Evolutionary conservation across 148 eudicot species (phyloP).

Genomic region (Camellia sinensis): DNA sequence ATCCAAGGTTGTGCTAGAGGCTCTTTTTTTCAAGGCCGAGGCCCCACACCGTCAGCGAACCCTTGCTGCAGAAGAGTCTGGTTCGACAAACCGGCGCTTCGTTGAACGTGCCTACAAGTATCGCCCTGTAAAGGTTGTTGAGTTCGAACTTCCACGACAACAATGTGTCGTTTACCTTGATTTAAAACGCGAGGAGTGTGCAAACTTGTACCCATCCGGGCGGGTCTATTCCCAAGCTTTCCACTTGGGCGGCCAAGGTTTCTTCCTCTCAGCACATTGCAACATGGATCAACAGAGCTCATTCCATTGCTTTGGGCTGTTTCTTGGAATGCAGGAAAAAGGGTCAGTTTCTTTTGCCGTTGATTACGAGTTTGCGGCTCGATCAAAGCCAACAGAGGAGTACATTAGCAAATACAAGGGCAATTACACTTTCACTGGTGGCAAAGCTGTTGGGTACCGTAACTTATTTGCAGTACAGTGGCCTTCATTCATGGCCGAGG

Average conservation of each 20-base stretch:
- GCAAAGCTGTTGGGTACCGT: conserved; percentile 87
- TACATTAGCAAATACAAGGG: conserved; percentile 83
- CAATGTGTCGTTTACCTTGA: conserved; percentile 93
- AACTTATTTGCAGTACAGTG: conserved; percentile 81
- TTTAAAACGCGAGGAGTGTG: conserved; percentile 72
- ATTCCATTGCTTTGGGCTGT: conserved; percentile 79
- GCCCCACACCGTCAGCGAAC: conserved; percentile 79
- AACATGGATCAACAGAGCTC: conserved; percentile 93
- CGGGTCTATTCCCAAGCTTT: conserved; percentile 91
- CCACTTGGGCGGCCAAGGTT: conserved; percentile 91
- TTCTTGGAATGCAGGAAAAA: conserved; percentile 92
- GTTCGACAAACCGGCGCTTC: conserved; percentile 49
- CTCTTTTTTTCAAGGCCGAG: conserved; percentile 87
- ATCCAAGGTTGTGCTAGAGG: conserved; percentile 80
- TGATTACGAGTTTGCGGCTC: conserved; percentile 83
- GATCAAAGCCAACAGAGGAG: conserved; percentile 77
- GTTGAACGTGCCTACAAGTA: conserved; percentile 83
- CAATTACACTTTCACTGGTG: conserved; percentile 83
- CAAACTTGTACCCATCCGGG: conserved; percentile 69
- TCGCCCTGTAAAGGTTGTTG: conserved; percentile 79
- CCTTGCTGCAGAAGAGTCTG: conserved; percentile 57
- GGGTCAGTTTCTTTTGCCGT: conserved; percentile 83
- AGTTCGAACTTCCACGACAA: conserved; percentile 76
- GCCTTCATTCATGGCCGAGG: conserved; percentile 86
- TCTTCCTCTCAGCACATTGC: conserved; percentile 88